Conservation (phyloP, 164 flowering plant species). For the Umbilicus rupestris region DNA sequence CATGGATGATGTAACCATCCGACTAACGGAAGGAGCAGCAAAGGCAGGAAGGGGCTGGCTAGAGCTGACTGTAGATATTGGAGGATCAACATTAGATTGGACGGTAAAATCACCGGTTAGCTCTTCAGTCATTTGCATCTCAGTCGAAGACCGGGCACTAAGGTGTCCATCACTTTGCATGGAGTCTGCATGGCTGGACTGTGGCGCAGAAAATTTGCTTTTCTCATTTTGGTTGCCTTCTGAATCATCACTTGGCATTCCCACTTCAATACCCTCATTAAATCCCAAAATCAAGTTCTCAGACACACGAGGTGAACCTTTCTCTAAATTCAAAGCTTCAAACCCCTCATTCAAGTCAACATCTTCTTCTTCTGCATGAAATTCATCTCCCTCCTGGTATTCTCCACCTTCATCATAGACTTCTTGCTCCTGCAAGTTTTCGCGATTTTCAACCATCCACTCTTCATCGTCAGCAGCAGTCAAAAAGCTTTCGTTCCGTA, state of each 20-base stretch:
- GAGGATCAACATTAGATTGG: slow-evolving; percentile 20
- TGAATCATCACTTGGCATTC: slow-evolving; percentile 52
- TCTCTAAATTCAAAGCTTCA: slow-evolving; percentile 45
- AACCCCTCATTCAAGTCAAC: slow-evolving; percentile 44
- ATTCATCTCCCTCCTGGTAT: slow-evolving; percentile 78
- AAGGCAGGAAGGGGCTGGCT: slow-evolving; percentile 20
- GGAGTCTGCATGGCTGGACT: slow-evolving; percentile 12
- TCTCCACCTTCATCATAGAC: slow-evolving; percentile 87
- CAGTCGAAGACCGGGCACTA: slow-evolving; percentile 15
- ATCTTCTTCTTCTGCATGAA: slow-evolving; percentile 58
- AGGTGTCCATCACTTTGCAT: slow-evolving; percentile 21
- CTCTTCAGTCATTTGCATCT: slow-evolving; percentile 27
- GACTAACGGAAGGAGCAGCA: slow-evolving; percentile 22
- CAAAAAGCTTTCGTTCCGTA: slow-evolving; percentile 22
- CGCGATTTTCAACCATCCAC: slow-evolving; percentile 56
- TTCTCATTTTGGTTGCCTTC: slow-evolving; percentile 30
- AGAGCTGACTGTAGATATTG: slow-evolving; percentile 21
- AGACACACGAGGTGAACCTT: slow-evolving; percentile 26
- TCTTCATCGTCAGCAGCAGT: slow-evolving; percentile 68
- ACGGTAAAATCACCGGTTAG: slow-evolving; percentile 24
- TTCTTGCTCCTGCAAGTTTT: slow-evolving; percentile 67
- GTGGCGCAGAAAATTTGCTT: slow-evolving; percentile 20
- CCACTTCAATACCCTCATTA: slow-evolving; percentile 73
- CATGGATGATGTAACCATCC: slow-evolving; percentile 24
- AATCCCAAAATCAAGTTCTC: slow-evolving; percentile 63